Percentiles rank a stretch among this genome's conserved stretches.
Conservation (phyloP, 108 stramenopile genomes). For the Schizochytrium sp. region DNA sequence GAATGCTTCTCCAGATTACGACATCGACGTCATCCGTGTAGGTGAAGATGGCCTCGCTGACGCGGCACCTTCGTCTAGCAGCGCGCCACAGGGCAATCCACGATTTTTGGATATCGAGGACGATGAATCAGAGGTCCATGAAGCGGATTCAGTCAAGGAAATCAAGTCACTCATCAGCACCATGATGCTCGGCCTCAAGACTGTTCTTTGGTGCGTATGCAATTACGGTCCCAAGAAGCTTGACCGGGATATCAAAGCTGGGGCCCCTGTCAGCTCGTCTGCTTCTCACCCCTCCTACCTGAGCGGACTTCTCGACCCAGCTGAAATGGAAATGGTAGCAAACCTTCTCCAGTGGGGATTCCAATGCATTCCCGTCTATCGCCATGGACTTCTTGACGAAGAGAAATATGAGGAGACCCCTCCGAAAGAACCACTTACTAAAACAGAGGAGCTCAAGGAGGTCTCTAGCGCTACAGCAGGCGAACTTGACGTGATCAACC, state of each 20-base stretch:
- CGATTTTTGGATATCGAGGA: background rate
- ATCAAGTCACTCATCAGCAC: conserved; percentile 66
- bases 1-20: background rate
- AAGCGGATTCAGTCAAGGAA: conserved; percentile 27
- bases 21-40: background rate
- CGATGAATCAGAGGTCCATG: background rate
- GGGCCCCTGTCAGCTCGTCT: conserved; percentile 37
- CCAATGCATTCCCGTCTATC: conserved; percentile 67
- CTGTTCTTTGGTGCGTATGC: conserved; percentile 79
- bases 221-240: conserved; percentile 47
- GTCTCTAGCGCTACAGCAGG: background rate
- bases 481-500: conserved; percentile 55
- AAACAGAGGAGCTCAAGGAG: background rate
- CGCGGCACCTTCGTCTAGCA: background rate
- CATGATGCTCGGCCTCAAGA: conserved; percentile 82
- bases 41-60: background rate
- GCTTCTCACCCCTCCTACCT: conserved; percentile 12
- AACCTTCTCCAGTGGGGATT: conserved; percentile 68
- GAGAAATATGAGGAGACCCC: background rate
- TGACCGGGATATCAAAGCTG: conserved; percentile 20
- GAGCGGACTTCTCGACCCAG: conserved; percentile 49
- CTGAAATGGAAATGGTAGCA: conserved; percentile 67
- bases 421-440: background rate
- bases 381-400: conserved; percentile 15
- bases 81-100: background rate